Base-by-base conservation (phyloP, 2,329 filamentous ascomycete species). In the Rosellinia necatrix region DNA sequence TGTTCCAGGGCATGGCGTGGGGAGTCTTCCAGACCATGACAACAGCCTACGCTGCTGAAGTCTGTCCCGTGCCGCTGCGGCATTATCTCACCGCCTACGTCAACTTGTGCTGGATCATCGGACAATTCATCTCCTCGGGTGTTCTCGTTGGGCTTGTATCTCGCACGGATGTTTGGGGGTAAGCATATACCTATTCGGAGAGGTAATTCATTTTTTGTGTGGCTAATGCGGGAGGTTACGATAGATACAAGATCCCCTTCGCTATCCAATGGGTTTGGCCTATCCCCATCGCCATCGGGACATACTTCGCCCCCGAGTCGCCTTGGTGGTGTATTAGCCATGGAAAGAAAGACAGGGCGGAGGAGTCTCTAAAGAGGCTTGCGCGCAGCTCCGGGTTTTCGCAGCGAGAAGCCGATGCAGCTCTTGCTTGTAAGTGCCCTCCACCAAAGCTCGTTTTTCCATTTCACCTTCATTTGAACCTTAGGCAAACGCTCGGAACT, bases 1-100 rank as follows among this genome's bases (percentile, higher is more conserved):
- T 76, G n/a, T 70, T 76, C 21, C 72, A 71, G 49, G 75, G 75
- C 12, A 69, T 78, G 51, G 73, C 75, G 0, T 76, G 73, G 65
- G 67, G 67, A 13, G 62, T 68, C 40, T 69, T 68, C 58, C 67
- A 69, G 56, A 68, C 66, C 13, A 68, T 69, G 63, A 68, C 67
- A 0, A 62, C 63, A 1, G 62, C 66, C 6, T 69, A 69, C 30
- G 67, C 67, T 0, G 67, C 67, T 9, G 67, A 69, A 46, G 67
- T 68, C 37, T 68, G 65, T 15, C 67, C 67, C 3, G 66, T 69
- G 12, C 66, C 66, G 15, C 55, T 69, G 30, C 58, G 67, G 6
- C 66, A 68, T 46, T 69, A 68, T 17, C 61, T 69, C 13, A 69
- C 67, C 0, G 66, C 60, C 5, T 69, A 67, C 17, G 65, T 69